Percentiles rank a stretch among this genome's conserved stretches.
Conservation (phyloP, 176 grass and related monocot genomes). For the Zoysia japonica region DNA sequence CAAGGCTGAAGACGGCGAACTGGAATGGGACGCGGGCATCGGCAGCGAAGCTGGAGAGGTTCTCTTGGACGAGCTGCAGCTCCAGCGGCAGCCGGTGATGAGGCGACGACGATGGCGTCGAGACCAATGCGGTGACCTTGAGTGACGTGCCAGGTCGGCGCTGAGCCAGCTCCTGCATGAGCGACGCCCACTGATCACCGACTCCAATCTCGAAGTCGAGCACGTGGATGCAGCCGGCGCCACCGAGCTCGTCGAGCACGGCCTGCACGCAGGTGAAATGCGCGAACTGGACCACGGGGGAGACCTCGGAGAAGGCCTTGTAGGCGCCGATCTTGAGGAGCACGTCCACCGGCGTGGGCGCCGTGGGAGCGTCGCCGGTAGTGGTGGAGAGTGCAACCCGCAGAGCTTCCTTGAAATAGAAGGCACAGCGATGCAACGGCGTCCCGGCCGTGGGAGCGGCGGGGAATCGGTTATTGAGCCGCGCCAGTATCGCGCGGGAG, state of each 20-base stretch:
- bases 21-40: slow-evolving; percentile 65
- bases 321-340: slow-evolving; percentile 75
- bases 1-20: slow-evolving; percentile 64
- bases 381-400: slow-evolving; percentile 51
- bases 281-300: slow-evolving; percentile 80
- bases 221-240: slow-evolving; percentile 65
- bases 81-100: slow-evolving; percentile 58
- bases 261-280: slow-evolving; percentile 85
- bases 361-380: slow-evolving; percentile 21
- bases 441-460: slow-evolving; percentile 69
- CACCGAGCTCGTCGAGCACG: slow-evolving; percentile 70
- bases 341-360: slow-evolving; percentile 57
- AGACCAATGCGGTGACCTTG: slow-evolving; percentile 81
- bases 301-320: slow-evolving; percentile 80
- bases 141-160: slow-evolving; percentile 47
- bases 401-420: slow-evolving; percentile 94
- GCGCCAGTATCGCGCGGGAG: slow-evolving; percentile 99
- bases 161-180: slow-evolving; percentile 90
- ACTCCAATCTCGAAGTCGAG: slow-evolving; percentile 88
- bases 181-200: slow-evolving; percentile 92
- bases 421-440: slow-evolving; percentile 86
- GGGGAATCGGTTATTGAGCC: slow-evolving; percentile 99
- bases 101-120: slow-evolving; percentile 30
- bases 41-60: slow-evolving; percentile 67
- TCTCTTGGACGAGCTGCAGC: slow-evolving; percentile 77